Conservation (phyloP, 371 early-diverging fungal species). For the Mucor velutinosus region DNA sequence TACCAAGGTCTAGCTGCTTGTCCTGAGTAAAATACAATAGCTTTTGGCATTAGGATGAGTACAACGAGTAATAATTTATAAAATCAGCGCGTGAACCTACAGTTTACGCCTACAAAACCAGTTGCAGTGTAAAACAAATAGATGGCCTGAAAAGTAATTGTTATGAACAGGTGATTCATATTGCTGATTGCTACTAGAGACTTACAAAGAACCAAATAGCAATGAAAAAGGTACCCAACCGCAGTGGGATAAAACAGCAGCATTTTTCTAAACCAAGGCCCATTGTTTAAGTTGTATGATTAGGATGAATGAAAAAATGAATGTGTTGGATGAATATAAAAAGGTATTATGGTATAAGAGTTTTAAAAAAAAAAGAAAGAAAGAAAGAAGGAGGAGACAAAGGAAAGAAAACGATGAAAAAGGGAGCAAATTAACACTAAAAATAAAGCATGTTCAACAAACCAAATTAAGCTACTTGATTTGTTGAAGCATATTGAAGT, state of each 20-base stretch:
- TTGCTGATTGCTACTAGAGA: background rate
- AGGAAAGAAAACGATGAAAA: background rate
- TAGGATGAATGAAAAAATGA: slow-evolving; percentile 10
- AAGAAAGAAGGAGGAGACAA: slow-evolving; percentile 1
- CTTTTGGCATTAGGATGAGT: slow-evolving; percentile 3
- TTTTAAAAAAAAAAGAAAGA: background rate
- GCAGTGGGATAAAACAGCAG: slow-evolving; percentile 49
- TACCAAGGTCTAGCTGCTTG: slow-evolving; percentile 27
- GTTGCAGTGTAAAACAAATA: slow-evolving; percentile 29
- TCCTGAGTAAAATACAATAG: slow-evolving; percentile 28
- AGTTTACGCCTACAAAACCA: slow-evolving; percentile 33
- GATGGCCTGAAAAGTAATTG: slow-evolving; percentile 8
- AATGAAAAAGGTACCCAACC: slow-evolving; percentile 48
- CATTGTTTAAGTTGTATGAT: slow-evolving; percentile 23
- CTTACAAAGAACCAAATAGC: slow-evolving; percentile 54
- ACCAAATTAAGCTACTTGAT: slow-evolving; percentile 6
- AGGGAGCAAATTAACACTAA: background rate
- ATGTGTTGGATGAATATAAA: background rate
- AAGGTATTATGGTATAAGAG: background rate
- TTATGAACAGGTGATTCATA: background rate
- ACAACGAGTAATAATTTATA: background rate
- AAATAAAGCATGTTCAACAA: slow-evolving; percentile 4
- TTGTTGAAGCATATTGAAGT: background rate
- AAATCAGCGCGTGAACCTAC: slow-evolving; percentile 4
- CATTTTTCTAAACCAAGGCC: slow-evolving; percentile 52